These are phyloP conservation scores for Phaeotremella fagi DNA, from an alignment of 768 basidiomycete genomes.

Conservation along the genomic window DNA sequence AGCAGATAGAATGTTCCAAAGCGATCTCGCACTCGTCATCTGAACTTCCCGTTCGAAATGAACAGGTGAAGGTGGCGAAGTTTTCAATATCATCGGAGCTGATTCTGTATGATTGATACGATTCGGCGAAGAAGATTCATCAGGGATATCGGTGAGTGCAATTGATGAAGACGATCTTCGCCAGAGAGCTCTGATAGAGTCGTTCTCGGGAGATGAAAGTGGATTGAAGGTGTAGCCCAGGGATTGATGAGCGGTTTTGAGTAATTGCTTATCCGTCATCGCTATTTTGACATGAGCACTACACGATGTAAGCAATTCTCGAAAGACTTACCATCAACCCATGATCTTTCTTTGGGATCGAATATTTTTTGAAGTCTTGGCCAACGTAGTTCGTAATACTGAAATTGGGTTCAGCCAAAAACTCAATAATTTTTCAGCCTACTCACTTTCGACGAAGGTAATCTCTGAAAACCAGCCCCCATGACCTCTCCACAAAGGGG, in stretches of 20 bases:
- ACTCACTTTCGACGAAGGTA: slow-evolving; percentile 57
- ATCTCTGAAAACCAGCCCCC: slow-evolving; percentile 78
- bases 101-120: slow-evolving; percentile 5
- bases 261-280: background rate
- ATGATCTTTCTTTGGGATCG: slow-evolving; percentile 60
- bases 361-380: slow-evolving; percentile 70
- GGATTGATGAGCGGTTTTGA: background rate
- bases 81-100: slow-evolving; percentile 13
- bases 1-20: no score
- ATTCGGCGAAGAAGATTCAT: slow-evolving; percentile 6
- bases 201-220: background rate
- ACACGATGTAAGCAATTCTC: background rate
- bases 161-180: background rate
- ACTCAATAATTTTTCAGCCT: background rate
- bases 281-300: background rate
- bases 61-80: slow-evolving; percentile 14
- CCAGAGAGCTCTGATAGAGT: slow-evolving; percentile 6
- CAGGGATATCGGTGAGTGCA: slow-evolving; percentile 7
- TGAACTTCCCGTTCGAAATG: background rate
- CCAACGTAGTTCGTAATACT: slow-evolving; percentile 82
- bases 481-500: slow-evolving; percentile 70
- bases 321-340: slow-evolving; percentile 53
- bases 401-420: slow-evolving; percentile 6
- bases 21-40: no score
- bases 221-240: background rate